phyloP scores from a whole-genome alignment of 257 asterid species.

The Phtheirospermum japonicum region DNA sequence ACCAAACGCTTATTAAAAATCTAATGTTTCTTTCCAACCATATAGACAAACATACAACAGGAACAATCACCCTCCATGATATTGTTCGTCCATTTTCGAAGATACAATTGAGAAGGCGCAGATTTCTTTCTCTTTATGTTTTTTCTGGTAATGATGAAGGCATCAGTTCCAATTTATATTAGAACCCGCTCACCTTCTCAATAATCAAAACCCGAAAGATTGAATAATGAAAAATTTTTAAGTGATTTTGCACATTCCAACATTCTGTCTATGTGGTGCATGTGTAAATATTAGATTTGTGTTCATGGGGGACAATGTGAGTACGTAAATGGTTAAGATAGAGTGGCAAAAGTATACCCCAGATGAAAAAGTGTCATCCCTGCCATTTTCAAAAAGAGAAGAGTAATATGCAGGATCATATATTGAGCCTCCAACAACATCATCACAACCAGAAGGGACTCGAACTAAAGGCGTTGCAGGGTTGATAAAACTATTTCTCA shows the following conservation, averaged over 20 bases:
- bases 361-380: constrained; percentile 40
- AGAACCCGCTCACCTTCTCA: constrained; percentile 5
- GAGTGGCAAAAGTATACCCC: constrained; percentile 47
- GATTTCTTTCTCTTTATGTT: not conserved
- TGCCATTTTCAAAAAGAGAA: constrained; percentile 74
- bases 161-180: not conserved
- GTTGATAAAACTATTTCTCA: constrained; percentile 76
- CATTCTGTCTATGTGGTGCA: not conserved
- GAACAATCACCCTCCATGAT: not conserved
- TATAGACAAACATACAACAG: not conserved
- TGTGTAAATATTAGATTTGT: not conserved
- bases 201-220: constrained; percentile 4
- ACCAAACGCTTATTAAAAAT: not conserved
- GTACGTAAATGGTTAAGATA: constrained; percentile 18
- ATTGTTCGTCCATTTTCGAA: not conserved
- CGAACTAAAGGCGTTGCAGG: constrained; percentile 72
- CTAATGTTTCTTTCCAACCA: not conserved
- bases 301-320: not conserved
- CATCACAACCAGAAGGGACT: constrained; percentile 63
- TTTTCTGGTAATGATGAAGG: constrained; percentile 9
- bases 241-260: not conserved
- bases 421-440: constrained; percentile 68
- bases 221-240: constrained; percentile 15
- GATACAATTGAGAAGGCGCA: not conserved
- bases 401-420: constrained; percentile 80